Evolutionary conservation across 208 protist genomes (phyloP).

Genomic region (Acanthamoeba culbertsoni): DNA sequence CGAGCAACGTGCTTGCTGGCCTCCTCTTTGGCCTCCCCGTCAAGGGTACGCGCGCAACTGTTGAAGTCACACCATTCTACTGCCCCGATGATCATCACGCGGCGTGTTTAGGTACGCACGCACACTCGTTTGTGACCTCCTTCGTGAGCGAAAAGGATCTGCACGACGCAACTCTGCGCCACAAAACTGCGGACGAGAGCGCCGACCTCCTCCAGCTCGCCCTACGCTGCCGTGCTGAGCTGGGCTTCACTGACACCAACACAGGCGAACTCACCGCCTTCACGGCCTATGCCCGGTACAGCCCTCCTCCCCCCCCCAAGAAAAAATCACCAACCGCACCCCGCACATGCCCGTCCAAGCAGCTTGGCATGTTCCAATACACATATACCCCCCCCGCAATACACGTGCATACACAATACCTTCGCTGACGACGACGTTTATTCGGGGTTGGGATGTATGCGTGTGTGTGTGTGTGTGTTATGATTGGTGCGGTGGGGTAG

Average conservation of each 20-base stretch:
- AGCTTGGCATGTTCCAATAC: too few relatives aligned
- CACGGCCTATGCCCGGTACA: slow-evolving; percentile 81
- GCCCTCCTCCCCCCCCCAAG: background rate
- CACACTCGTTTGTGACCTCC: slow-evolving; percentile 84
- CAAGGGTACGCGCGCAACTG: slow-evolving; percentile 26
- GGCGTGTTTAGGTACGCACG: slow-evolving; percentile 85
- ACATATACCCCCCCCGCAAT: too few relatives aligned
- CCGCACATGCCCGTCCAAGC: too few relatives aligned
- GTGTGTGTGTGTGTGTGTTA: too few relatives aligned
- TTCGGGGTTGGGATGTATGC: too few relatives aligned
- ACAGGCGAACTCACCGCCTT: slow-evolving; percentile 87
- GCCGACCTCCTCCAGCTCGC: slow-evolving; percentile 75
- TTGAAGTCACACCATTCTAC: background rate
- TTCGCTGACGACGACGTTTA: too few relatives aligned
- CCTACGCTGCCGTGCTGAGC: slow-evolving; percentile 9
- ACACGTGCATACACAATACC: too few relatives aligned
- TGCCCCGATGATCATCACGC: slow-evolving; percentile 57
- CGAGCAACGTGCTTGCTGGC: slow-evolving; percentile 88
- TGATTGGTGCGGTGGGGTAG: too few relatives aligned
- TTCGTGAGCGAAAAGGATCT: slow-evolving; percentile 68
- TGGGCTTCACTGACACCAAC: slow-evolving; percentile 70
- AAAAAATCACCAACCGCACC: too few relatives aligned
- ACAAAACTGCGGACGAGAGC: slow-evolving; percentile 50
- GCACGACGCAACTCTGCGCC: background rate
- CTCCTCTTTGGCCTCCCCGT: slow-evolving; percentile 80